These are phyloP conservation scores for Perilla frutescens DNA, from an alignment of 257 asterid genomes.

Conservation along the genomic window DNA sequence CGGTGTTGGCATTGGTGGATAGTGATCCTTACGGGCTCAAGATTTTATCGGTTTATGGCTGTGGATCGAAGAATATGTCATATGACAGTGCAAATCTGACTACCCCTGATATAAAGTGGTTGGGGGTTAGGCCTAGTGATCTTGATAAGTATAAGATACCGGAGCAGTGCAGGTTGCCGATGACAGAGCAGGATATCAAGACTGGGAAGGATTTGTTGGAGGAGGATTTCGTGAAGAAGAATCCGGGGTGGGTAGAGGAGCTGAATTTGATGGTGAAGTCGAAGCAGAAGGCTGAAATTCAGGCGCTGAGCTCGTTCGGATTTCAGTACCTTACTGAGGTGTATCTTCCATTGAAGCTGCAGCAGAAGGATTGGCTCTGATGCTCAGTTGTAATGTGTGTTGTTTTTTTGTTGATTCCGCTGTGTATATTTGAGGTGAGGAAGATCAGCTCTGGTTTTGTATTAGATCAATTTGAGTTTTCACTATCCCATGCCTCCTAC, in stretches of 20 bases:
- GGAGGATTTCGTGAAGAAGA: slow-evolving; percentile 96
- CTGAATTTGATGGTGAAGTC: slow-evolving; percentile 85
- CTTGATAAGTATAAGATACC: slow-evolving; percentile 84
- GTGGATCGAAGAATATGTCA: slow-evolving; percentile 97
- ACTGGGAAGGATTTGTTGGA: slow-evolving; percentile 87
- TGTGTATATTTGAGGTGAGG: too few relatives aligned
- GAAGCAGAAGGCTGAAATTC: slow-evolving; percentile 94
- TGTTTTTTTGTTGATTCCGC: not conserved
- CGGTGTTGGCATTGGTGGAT: slow-evolving; percentile 82
- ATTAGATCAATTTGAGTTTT: not conserved
- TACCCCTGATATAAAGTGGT: slow-evolving; percentile 89
- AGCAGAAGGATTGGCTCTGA: slow-evolving; percentile 83
- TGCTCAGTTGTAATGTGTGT: slow-evolving; percentile 16
- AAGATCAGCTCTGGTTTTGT: not conserved
- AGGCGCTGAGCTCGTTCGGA: slow-evolving; percentile 89
- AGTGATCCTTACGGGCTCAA: slow-evolving; percentile 89
- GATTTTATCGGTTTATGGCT: slow-evolving; percentile 76
- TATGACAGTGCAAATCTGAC: slow-evolving; percentile 87
- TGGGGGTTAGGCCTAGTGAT: slow-evolving; percentile 88
- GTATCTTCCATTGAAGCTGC: slow-evolving; percentile 86
- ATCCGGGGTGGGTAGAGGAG: slow-evolving; percentile 93
- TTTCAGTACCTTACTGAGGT: slow-evolving; percentile 93
- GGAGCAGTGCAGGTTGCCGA: slow-evolving; percentile 85
- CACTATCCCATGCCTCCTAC: not conserved
- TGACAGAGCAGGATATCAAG: slow-evolving; percentile 91